A percentile compares a stretch with the other conserved stretches of the same genome.
phyloP scores from a whole-genome alignment of 495 filamentous ascomycete genomes.

The Lindgomyces ingoldianus region DNA sequence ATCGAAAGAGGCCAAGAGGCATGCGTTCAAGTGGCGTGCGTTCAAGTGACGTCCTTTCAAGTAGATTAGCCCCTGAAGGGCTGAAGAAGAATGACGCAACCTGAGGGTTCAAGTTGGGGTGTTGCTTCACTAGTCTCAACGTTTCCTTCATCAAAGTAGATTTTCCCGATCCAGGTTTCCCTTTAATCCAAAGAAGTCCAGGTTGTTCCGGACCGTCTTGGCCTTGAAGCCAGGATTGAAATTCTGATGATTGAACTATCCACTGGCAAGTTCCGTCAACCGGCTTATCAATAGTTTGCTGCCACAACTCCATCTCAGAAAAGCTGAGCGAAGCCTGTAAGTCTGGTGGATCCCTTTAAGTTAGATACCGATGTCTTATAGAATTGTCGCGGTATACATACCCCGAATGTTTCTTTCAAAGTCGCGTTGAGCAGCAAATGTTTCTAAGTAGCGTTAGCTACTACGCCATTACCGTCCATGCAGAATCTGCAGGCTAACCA shows the following conservation, averaged over 20 bases:
- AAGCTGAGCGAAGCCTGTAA: background rate
- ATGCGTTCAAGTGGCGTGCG: background rate
- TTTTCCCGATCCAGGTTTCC: conserved; percentile 1
- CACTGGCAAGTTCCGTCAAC: background rate
- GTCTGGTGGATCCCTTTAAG: background rate
- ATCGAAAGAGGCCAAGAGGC: background rate
- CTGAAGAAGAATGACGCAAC: background rate
- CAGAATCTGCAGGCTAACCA: background rate
- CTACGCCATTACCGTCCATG: background rate
- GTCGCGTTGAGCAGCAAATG: background rate
- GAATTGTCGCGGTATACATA: background rate
- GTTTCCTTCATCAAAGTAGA: conserved; percentile 1
- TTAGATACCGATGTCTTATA: background rate
- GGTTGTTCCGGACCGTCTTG: background rate
- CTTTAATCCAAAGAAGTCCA: conserved; percentile 4
- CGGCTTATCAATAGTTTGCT: background rate
- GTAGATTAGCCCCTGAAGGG: background rate
- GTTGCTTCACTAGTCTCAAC: background rate
- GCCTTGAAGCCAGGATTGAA: background rate
- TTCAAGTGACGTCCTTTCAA: background rate
- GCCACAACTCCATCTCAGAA: background rate
- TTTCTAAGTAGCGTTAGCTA: background rate
- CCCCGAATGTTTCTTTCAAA: background rate
- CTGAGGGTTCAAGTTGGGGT: background rate
- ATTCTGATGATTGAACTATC: background rate